Evolutionary conservation across 2,329 filamentous ascomycete species (phyloP).

Genomic region (Pestalotiopsis sp.): DNA sequence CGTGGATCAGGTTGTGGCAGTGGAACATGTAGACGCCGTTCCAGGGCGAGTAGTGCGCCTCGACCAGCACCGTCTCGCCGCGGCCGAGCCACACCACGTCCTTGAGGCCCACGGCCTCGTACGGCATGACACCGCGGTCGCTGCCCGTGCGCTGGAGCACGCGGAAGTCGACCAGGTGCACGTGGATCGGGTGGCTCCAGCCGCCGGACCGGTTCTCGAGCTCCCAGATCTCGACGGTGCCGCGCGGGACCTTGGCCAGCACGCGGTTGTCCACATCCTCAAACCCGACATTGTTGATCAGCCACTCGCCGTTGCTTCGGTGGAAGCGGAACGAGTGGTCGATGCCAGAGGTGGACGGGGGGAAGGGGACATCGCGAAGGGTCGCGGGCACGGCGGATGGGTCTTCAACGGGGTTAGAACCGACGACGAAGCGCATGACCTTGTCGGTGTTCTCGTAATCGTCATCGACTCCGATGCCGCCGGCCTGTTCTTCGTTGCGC

Average conservation of each 20-base stretch:
- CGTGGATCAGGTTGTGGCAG: constrained; percentile 49
- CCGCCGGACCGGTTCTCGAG: constrained; percentile 52
- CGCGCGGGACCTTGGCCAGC: constrained; percentile 48
- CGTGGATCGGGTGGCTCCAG: constrained; percentile 58
- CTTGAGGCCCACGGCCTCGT: constrained; percentile 58
- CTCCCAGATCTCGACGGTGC: constrained; percentile 51
- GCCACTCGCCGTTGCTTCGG: constrained; percentile 46
- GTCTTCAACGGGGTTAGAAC: constrained; percentile 37
- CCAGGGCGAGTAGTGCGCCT: constrained; percentile 55
- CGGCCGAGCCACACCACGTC: constrained; percentile 59
- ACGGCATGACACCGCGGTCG: constrained; percentile 44
- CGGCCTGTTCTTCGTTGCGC: constrained; percentile 33
- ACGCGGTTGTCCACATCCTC: constrained; percentile 48
- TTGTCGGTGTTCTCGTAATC: constrained; percentile 56
- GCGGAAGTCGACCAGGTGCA: constrained; percentile 62
- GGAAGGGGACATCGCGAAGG: constrained; percentile 42
- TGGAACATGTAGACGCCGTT: constrained; percentile 56
- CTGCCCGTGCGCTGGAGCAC: constrained; percentile 51
- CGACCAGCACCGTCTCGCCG: constrained; percentile 52
- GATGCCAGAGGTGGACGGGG: constrained; percentile 36
- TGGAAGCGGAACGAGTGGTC: constrained; percentile 51
- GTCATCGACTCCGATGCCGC: constrained; percentile 44
- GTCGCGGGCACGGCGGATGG: constrained; percentile 34
- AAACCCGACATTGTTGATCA: constrained; percentile 52
- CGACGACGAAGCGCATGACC: constrained; percentile 56